phyloP scores from a whole-genome alignment of 164 flowering plant genomes.

The Chimonanthus praecox region DNA sequence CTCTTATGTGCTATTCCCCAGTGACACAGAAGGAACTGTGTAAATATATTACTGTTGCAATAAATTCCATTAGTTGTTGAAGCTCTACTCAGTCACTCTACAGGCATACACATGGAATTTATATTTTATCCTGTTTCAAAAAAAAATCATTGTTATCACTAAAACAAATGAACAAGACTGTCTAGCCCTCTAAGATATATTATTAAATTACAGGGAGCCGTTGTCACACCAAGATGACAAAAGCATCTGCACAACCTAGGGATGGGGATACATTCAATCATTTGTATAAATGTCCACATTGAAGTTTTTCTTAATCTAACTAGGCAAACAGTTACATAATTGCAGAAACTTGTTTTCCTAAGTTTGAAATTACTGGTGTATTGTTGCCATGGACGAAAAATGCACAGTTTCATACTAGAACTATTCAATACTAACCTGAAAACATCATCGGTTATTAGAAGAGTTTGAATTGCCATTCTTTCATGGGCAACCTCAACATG shows the following conservation, averaged over 20 bases:
- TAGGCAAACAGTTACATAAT: neutral
- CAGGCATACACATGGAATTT: too few relatives aligned
- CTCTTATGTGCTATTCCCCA: too few relatives aligned
- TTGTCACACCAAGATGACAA: neutral
- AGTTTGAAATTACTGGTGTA: neutral
- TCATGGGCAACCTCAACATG: constrained; percentile 94
- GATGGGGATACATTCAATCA: neutral
- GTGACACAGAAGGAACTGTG: too few relatives aligned
- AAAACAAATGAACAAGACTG: too few relatives aligned
- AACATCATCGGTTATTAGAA: constrained; percentile 88
- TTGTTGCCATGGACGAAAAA: neutral
- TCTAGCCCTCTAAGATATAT: neutral
- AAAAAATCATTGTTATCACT: neutral
- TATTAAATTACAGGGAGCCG: neutral
- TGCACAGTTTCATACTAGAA: neutral
- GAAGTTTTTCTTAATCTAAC: neutral
- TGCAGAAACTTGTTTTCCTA: neutral
- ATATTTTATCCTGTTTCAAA: too few relatives aligned
- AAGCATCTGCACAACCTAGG: neutral
- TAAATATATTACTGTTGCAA: too few relatives aligned
- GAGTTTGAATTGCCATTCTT: constrained; percentile 76
- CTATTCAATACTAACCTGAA: constrained; percentile 57
- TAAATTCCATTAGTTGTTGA: too few relatives aligned
- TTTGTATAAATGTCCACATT: neutral
- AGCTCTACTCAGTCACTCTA: too few relatives aligned